Evolutionary conservation across 306 rosid species (phyloP).

Genomic region (Cercis canadensis): DNA sequence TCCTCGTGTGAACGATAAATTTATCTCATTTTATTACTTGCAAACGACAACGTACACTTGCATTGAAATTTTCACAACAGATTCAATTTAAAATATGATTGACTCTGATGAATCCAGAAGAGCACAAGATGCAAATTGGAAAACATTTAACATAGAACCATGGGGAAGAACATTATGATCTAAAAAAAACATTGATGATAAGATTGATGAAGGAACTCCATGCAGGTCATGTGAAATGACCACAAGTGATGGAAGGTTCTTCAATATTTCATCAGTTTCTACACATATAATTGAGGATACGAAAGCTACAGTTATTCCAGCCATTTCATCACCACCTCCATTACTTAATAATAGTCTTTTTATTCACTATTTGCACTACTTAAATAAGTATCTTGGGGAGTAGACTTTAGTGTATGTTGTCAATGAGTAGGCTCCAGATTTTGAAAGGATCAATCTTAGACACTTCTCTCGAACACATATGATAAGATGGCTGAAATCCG

Average conservation of each 20-base stretch:
- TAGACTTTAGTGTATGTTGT: slow-evolving; percentile 72
- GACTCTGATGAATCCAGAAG: slow-evolving; percentile 73
- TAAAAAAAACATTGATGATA: slow-evolving; percentile 56
- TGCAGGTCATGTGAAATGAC: slow-evolving; percentile 49
- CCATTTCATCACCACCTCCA: slow-evolving; percentile 44
- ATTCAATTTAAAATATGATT: slow-evolving; percentile 48
- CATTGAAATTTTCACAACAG: too few species aligned
- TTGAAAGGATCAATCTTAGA: slow-evolving; percentile 71
- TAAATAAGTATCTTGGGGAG: slow-evolving; percentile 56
- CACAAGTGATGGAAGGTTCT: slow-evolving; percentile 44
- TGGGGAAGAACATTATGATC: slow-evolving; percentile 59
- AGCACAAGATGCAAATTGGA: slow-evolving; percentile 67
- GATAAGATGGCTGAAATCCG: slow-evolving; percentile 75
- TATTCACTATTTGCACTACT: slow-evolving; percentile 49
- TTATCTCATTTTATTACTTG: too few species aligned
- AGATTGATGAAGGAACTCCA: slow-evolving; percentile 51
- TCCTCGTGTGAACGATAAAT: too few species aligned
- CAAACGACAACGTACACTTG: too few species aligned
- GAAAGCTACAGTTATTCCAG: slow-evolving; percentile 52
- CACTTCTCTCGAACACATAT: slow-evolving; percentile 82
- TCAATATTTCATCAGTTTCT: slow-evolving; percentile 45
- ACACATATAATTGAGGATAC: slow-evolving; percentile 57
- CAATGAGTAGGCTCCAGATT: slow-evolving; percentile 65
- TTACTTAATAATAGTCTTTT: slow-evolving; percentile 41
- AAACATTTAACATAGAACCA: slow-evolving; percentile 55